Evolutionary conservation across 345 rosid genomes (phyloP), one percentile per base, ranked within the genome.

Genomic region (Populus ilicifolia): DNA sequence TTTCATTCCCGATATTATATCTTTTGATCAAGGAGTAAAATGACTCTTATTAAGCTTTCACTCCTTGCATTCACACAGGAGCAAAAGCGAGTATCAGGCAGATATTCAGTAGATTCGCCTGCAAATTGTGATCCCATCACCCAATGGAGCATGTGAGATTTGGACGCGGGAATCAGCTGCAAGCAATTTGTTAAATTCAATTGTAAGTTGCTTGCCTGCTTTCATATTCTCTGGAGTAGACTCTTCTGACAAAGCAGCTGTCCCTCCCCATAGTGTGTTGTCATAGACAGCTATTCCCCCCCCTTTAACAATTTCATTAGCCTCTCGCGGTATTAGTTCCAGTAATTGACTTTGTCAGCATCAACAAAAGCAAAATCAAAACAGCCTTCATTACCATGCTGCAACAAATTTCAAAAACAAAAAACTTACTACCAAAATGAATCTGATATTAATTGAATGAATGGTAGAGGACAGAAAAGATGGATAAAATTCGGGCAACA

Each of bases 101-200:
- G 43, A 39, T 27, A 27, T 25, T 84, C 80, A 81, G 41, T 16
- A 35, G 62, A 79, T 48, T 48, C 85, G 80, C 82, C 80, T 80
- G 84, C 87, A 85, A 62, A 93, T 88, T 8, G 92, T 88, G 73
- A 89, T 84, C 73, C 95, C 95, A 83, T 90, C 97, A 23, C 93
- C 95, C 17, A 88, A 67, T 11, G 93, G 86, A 64, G 86, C 88
- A 61, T 81, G 89, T 35, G 89, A 92, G 5, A 90, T 36, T 48
- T 90, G 88, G 64, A 90, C 74, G 11, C 90, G 90, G 67, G 80
- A 71, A 81, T 93, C 97, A 8, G 80, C 82, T 4, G 90, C 90
- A 0, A 93, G 73, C 33, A 10, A 41, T 78, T 82, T 82, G 80
- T 92, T 89, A 30, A 92, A 72, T 5, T 86, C 90, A 5, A 88